phyloP scores from a whole-genome alignment of 2,329 filamentous ascomycete species.

The Byssochlamys sp. region DNA sequence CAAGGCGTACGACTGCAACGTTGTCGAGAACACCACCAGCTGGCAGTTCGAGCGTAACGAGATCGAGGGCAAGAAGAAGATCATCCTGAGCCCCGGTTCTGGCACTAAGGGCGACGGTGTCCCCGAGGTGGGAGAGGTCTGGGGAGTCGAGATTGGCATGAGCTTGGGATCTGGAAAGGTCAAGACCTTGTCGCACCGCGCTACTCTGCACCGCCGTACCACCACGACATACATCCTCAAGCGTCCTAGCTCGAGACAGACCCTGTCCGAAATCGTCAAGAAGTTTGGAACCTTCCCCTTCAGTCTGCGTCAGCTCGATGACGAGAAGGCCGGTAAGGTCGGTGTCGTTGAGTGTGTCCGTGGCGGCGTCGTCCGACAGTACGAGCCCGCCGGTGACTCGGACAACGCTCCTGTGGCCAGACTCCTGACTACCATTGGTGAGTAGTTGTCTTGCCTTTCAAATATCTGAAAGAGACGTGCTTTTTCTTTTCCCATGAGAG shows the following conservation, averaged over 20 bases:
- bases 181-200: slow-evolving; percentile 76
- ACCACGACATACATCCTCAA: slow-evolving; percentile 86
- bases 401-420: slow-evolving; percentile 76
- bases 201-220: slow-evolving; percentile 88
- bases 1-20: slow-evolving; percentile 79
- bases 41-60: slow-evolving; percentile 96
- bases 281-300: slow-evolving; percentile 98
- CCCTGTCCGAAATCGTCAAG: slow-evolving; percentile 88
- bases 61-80: slow-evolving; percentile 97
- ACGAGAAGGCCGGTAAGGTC: slow-evolving; percentile 90
- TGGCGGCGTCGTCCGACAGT: slow-evolving; percentile 83
- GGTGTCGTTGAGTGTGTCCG: slow-evolving; percentile 95
- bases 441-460: slow-evolving; percentile 30
- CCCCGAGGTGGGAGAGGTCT: slow-evolving; percentile 84
- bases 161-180: slow-evolving; percentile 87
- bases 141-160: slow-evolving; percentile 94
- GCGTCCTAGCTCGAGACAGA: slow-evolving; percentile 83
- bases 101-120: slow-evolving; percentile 82
- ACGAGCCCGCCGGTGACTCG: slow-evolving; percentile 91
- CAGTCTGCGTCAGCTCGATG: slow-evolving; percentile 89
- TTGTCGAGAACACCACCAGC: slow-evolving; percentile 95
- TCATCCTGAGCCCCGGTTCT: slow-evolving; percentile 72
- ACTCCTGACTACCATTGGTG: slow-evolving; percentile 85
- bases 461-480: background rate
- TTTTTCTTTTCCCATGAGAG: background rate